phyloP scores from a whole-genome alignment of 2,329 filamentous ascomycete genomes.

The Fusarium hainanense region DNA sequence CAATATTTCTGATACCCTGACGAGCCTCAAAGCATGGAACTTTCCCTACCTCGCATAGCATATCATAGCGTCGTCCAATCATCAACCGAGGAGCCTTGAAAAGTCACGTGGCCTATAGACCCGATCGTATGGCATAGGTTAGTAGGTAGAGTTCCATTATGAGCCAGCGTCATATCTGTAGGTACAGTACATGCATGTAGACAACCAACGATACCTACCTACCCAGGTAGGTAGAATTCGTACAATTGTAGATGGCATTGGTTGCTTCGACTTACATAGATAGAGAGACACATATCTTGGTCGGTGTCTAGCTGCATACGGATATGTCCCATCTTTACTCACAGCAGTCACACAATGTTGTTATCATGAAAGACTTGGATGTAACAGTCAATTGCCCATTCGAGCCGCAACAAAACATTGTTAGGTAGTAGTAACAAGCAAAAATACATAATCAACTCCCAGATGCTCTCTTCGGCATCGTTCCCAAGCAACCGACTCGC shows the following conservation, averaged over 20 bases:
- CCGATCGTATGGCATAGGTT: neutral
- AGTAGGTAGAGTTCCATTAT: neutral
- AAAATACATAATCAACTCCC: conserved; percentile 45
- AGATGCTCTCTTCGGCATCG: conserved; percentile 45
- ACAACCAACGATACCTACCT: neutral
- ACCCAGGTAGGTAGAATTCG: neutral
- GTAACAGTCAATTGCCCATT: conserved; percentile 18
- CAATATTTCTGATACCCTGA: neutral
- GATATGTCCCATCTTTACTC: neutral
- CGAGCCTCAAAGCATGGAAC: neutral
- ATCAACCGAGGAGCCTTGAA: neutral
- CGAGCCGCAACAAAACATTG: conserved; percentile 33
- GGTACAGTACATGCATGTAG: neutral
- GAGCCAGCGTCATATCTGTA: too few species aligned
- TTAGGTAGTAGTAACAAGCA: conserved; percentile 38
- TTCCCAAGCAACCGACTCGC: conserved; percentile 44
- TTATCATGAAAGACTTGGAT: conserved; percentile 3
- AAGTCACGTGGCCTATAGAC: conserved; percentile 18
- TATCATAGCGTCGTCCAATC: neutral
- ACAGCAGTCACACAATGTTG: neutral
- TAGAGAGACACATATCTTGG: neutral
- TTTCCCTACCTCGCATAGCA: neutral
- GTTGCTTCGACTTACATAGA: neutral
- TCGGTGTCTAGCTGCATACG: neutral
- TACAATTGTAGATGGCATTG: neutral